Percentiles rank a stretch among this genome's conserved stretches.
Conservation (phyloP, 2,329 filamentous ascomycete species). For the Nemania serpens region DNA sequence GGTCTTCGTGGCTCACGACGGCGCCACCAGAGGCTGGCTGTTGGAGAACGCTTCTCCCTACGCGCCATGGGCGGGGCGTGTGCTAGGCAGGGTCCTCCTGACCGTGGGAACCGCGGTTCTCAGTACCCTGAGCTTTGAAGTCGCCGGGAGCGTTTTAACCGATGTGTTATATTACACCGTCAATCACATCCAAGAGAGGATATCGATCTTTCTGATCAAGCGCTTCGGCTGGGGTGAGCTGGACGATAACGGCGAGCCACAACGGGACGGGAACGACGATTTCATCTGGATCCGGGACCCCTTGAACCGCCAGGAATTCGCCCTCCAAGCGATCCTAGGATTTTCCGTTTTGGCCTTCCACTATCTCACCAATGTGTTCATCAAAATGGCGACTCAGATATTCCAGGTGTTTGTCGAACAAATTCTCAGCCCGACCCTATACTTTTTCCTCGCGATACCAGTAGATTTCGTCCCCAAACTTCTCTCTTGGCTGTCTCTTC, state of each 20-base stretch:
- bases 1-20: constrained; percentile 22
- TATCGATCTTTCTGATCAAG: constrained; percentile 16
- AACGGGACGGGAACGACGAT: neutral
- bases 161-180: neutral
- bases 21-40: constrained; percentile 24
- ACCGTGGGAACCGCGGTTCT: constrained; percentile 28
- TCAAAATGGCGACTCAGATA: neutral
- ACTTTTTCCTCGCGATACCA: constrained; percentile 15
- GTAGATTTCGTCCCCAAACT: constrained; percentile 13
- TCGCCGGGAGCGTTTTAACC: constrained; percentile 22
- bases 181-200: neutral
- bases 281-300: constrained; percentile 18
- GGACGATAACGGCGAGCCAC: constrained; percentile 15
- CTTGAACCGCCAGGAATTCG: neutral
- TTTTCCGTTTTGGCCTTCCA: constrained; percentile 6
- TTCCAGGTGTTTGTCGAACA: neutral
- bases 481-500: constrained; percentile 18
- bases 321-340: constrained; percentile 6
- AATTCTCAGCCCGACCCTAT: constrained; percentile 1
- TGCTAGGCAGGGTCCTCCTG: constrained; percentile 21
- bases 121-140: constrained; percentile 33
- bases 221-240: constrained; percentile 25
- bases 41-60: constrained; percentile 13
- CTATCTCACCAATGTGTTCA: neutral
- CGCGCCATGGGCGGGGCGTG: constrained; percentile 21